These are phyloP conservation scores for Lactarius vividus DNA, from an alignment of 768 basidiomycete genomes.

Conservation along the genomic window DNA sequence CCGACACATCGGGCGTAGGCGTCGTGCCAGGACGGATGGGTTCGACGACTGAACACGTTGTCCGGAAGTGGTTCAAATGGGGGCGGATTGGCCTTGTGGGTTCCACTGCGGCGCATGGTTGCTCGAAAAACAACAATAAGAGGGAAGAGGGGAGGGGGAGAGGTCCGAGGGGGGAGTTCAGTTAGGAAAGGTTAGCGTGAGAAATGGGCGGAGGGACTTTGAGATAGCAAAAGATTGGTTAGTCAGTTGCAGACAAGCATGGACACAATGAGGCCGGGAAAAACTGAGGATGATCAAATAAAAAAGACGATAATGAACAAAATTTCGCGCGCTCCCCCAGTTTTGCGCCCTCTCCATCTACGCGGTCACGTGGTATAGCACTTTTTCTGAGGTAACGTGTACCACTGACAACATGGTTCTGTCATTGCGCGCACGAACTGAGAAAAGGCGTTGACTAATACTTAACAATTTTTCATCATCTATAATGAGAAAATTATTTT, in stretches of 20 bases:
- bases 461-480: too few relatives aligned
- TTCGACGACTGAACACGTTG: constrained; percentile 14
- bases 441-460: too few relatives aligned
- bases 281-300: not conserved
- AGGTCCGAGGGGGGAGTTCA: not conserved
- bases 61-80: constrained; percentile 23
- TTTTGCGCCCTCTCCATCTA: not conserved
- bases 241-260: constrained; percentile 1
- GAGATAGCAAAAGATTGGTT: not conserved
- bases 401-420: too few relatives aligned
- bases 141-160: not conserved
- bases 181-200: not conserved
- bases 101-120: constrained; percentile 10
- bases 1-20: constrained; percentile 18
- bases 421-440: too few relatives aligned
- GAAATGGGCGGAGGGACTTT: not conserved
- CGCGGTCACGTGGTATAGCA: not conserved
- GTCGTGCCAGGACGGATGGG: constrained; percentile 20
- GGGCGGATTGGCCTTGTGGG: not conserved
- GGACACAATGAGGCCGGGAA: constrained; percentile 3
- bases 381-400: too few relatives aligned
- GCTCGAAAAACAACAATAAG: not conserved
- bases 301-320: not conserved
- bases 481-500: too few relatives aligned
- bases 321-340: not conserved